Conservation (phyloP, 2,329 filamentous ascomycete genomes). For the Xylaria sp. region DNA sequence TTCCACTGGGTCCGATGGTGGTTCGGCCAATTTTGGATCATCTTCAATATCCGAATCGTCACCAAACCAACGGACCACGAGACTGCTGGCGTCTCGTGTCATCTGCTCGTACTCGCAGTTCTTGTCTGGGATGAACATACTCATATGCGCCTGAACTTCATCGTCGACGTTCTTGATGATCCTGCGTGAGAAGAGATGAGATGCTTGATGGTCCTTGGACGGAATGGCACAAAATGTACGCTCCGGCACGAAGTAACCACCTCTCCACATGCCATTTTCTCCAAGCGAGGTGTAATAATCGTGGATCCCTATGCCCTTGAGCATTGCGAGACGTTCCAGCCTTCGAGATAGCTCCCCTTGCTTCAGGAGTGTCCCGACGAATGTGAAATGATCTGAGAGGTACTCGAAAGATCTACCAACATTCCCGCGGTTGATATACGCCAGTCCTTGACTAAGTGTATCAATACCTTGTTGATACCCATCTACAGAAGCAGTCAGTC, state of each 20-base stretch:
- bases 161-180: conserved; percentile 62
- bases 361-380: conserved; percentile 73
- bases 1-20: conserved; percentile 35
- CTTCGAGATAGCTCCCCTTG: conserved; percentile 65
- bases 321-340: conserved; percentile 55
- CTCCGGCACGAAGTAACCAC: conserved; percentile 56
- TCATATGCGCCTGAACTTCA: conserved; percentile 68
- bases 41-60: conserved; percentile 42
- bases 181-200: conserved; percentile 43
- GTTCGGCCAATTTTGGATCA: conserved; percentile 42
- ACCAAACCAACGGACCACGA: conserved; percentile 54
- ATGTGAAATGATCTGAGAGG: conserved; percentile 78
- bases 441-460: conserved; percentile 47
- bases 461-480: conserved; percentile 47
- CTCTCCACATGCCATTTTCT: conserved; percentile 59
- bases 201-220: conserved; percentile 40
- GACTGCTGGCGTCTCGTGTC: conserved; percentile 52
- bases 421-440: conserved; percentile 53
- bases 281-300: conserved; percentile 76
- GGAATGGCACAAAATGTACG: conserved; percentile 77
- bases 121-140: conserved; percentile 57
- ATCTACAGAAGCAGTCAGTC: conserved; percentile 25
- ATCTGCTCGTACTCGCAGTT: conserved; percentile 61
- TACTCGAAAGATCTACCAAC: conserved; percentile 67
- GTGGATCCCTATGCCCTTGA: conserved; percentile 62